Conservation (phyloP, 495 filamentous ascomycete genomes). For the Tuber magnatum region DNA sequence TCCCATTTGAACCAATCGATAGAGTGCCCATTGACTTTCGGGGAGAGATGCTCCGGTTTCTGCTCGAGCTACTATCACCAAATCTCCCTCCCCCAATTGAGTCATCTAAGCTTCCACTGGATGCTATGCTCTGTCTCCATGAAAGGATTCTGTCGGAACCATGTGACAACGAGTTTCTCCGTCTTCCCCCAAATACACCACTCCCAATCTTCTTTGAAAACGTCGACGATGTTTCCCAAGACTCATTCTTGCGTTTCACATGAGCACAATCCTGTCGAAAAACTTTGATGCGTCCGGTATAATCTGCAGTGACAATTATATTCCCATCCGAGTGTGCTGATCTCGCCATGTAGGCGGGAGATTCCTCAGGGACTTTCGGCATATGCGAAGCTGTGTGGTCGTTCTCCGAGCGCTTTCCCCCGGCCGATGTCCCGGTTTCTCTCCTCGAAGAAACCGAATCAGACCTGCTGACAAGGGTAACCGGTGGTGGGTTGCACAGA, state of each 20-base stretch:
- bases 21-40: slow-evolving; percentile 46
- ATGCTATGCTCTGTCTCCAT: slow-evolving; percentile 76
- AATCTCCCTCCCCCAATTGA: slow-evolving; percentile 42
- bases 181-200: slow-evolving; percentile 56
- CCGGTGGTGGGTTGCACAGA: slow-evolving; percentile 88
- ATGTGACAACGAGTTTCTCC: slow-evolving; percentile 55
- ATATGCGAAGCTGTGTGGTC: slow-evolving; percentile 32
- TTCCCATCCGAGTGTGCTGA: slow-evolving; percentile 67
- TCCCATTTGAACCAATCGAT: slow-evolving; percentile 32
- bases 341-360: slow-evolving; percentile 30
- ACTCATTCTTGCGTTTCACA: slow-evolving; percentile 52
- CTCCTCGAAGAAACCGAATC: slow-evolving; percentile 48
- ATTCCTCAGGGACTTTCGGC: slow-evolving; percentile 25
- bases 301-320: slow-evolving; percentile 88
- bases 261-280: slow-evolving; percentile 89
- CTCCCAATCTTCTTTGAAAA: slow-evolving; percentile 64
- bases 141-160: slow-evolving; percentile 78
- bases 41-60: slow-evolving; percentile 53
- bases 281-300: slow-evolving; percentile 79
- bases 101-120: slow-evolving; percentile 50
- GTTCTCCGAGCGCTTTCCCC: slow-evolving; percentile 32
- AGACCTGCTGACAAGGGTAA: slow-evolving; percentile 70
- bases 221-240: slow-evolving; percentile 63
- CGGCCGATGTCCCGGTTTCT: slow-evolving; percentile 24
- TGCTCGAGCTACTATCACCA: slow-evolving; percentile 23